These are phyloP conservation scores for Phytophthora constricta DNA, from an alignment of 352 stramenopile species.

Conservation along the genomic window DNA sequence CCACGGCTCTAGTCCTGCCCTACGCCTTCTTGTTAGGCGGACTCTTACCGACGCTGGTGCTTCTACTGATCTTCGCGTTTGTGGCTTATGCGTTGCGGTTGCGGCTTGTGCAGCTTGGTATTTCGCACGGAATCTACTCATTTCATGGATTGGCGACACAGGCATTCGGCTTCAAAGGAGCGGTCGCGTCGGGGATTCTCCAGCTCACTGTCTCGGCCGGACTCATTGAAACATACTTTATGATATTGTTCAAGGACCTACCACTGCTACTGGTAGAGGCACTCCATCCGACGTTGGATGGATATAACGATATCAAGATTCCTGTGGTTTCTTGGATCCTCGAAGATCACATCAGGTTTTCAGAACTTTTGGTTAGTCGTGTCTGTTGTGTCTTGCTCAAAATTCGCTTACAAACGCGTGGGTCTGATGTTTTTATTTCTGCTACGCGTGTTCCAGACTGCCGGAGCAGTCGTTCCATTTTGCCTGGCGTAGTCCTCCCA, in stretches of 20 bases:
- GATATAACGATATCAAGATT: slow-evolving; percentile 16
- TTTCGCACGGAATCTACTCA: slow-evolving; percentile 61
- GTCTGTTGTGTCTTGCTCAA: background rate
- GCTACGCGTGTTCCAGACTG: slow-evolving; percentile 23
- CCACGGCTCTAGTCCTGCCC: slow-evolving; percentile 43
- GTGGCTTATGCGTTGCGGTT: slow-evolving; percentile 36
- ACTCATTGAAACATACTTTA: slow-evolving; percentile 49
- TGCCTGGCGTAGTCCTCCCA: slow-evolving; percentile 45
- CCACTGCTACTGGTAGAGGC: slow-evolving; percentile 45
- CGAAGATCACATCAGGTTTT: slow-evolving; percentile 41
- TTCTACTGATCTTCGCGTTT: slow-evolving; percentile 43
- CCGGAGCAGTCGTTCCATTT: slow-evolving; percentile 47
- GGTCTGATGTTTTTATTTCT: background rate
- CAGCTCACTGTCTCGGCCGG: slow-evolving; percentile 49
- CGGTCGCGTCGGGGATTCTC: slow-evolving; percentile 32
- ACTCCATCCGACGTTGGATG: slow-evolving; percentile 45
- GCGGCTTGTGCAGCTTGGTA: slow-evolving; percentile 51
- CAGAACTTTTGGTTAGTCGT: slow-evolving; percentile 41
- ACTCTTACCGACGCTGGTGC: slow-evolving; percentile 47
- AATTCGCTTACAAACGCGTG: background rate
- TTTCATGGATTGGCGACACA: slow-evolving; percentile 55
- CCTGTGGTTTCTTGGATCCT: slow-evolving; percentile 32
- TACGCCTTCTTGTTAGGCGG: slow-evolving; percentile 54
- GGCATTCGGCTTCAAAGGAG: slow-evolving; percentile 44
- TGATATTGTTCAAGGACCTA: slow-evolving; percentile 51